These are phyloP conservation scores for Ophiostoma pallidulum DNA, from an alignment of 2,329 filamentous ascomycete genomes.

Conservation along the genomic window DNA sequence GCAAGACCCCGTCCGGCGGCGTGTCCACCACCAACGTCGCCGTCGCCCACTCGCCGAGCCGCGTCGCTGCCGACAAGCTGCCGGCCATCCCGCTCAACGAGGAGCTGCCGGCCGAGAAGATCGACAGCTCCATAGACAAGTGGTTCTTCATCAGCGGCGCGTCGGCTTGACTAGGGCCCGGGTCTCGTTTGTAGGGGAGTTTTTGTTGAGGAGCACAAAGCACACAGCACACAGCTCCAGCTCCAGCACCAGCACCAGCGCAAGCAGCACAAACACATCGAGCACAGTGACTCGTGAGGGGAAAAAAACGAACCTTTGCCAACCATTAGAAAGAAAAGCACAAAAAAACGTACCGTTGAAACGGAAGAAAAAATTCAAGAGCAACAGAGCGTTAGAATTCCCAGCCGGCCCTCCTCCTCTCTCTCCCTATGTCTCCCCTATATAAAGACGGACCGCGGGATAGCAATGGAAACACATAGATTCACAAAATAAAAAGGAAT, in stretches of 20 bases:
- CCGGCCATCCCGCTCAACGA: conserved; percentile 69
- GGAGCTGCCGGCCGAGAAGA: conserved; percentile 75
- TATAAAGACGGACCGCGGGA: no score
- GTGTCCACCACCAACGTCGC: conserved; percentile 79
- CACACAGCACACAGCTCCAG: no score
- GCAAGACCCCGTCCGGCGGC: conserved; percentile 70
- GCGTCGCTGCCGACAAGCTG: conserved; percentile 59
- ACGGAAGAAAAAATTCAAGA: no score
- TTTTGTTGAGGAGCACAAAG: not conserved
- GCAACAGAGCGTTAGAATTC: no score
- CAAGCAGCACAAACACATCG: no score
- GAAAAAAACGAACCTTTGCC: no score
- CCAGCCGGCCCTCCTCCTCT: no score
- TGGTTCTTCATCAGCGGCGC: conserved; percentile 99
- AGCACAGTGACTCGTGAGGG: no score
- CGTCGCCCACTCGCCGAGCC: conserved; percentile 63
- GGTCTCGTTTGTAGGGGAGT: conserved; percentile 12
- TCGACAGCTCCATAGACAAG: conserved; percentile 97
- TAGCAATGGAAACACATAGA: not conserved
- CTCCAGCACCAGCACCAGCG: no score
- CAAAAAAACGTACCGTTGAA: not conserved
- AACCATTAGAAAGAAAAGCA: conserved; percentile 3
- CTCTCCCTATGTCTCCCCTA: no score
- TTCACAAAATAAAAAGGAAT: not conserved
- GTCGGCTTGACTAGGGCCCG: conserved; percentile 49